These are phyloP conservation scores for Tetrahymena malaccensis DNA, from an alignment of 73 alveolate species.

Conservation along the genomic window DNA sequence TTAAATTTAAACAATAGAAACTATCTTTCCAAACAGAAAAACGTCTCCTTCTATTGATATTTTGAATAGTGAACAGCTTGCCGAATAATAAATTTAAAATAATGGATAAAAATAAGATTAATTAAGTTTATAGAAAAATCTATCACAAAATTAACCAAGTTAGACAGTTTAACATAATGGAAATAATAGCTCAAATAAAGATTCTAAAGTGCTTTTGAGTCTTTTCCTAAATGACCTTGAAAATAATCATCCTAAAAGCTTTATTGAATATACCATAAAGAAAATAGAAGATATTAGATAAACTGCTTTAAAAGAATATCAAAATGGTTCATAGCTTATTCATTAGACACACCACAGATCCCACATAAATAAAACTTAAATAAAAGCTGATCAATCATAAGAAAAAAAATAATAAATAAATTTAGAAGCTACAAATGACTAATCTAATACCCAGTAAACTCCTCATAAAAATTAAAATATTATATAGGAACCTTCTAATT, in stretches of 20 bases:
- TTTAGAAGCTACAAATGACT: background rate
- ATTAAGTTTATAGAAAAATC: no score
- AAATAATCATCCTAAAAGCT: slow-evolving; percentile 20
- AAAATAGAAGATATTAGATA: background rate
- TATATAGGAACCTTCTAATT: no score
- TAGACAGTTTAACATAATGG: background rate
- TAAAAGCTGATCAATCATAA: background rate
- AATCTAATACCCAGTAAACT: no score
- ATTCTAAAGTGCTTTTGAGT: background rate
- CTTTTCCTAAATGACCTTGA: background rate
- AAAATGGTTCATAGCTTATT: background rate
- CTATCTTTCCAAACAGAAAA: background rate
- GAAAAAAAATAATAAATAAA: background rate
- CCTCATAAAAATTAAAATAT: no score
- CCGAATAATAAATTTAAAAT: no score
- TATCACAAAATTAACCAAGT: background rate
- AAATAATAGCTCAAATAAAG: background rate
- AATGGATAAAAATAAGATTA: background rate
- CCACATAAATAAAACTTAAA: background rate
- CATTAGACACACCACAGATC: background rate
- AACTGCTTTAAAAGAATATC: background rate
- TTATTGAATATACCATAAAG: slow-evolving; percentile 4
- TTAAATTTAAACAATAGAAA: background rate
- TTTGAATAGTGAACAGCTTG: background rate
- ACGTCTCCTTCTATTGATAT: background rate